These are phyloP conservation scores for Fusarium sp. DNA, from an alignment of 2,329 filamentous ascomycete species.

Conservation along the genomic window DNA sequence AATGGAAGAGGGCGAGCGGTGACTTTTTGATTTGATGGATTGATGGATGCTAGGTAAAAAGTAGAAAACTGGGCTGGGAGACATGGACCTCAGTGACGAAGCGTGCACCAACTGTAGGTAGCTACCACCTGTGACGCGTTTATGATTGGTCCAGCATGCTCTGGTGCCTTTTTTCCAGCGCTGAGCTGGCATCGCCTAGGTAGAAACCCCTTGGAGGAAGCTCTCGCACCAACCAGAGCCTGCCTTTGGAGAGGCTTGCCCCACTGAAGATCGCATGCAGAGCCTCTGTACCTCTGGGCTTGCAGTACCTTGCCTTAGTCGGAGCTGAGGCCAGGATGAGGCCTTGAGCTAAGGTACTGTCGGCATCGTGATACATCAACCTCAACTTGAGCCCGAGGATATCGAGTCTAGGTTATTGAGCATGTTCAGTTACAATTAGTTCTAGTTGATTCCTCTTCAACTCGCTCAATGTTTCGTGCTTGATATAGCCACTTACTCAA, in stretches of 20 bases:
- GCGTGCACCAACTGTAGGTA: conserved; percentile 36
- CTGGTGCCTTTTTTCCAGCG: conserved; percentile 30
- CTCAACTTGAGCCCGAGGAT: conserved; percentile 6
- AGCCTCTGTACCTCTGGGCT: conserved; percentile 38
- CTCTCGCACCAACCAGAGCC: conserved; percentile 25
- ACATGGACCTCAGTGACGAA: conserved; percentile 46
- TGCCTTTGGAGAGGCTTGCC: conserved; percentile 10
- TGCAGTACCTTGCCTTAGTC: conserved; percentile 39
- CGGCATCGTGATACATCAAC: conserved; percentile 23
- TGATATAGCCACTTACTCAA: too few relatives aligned
- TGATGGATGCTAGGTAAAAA: conserved; percentile 29
- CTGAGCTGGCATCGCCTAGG: conserved; percentile 42
- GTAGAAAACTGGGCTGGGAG: conserved; percentile 35
- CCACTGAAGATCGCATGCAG: conserved; percentile 39
- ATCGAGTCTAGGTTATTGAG: neutral
- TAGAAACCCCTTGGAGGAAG: conserved; percentile 31
- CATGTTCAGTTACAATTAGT: neutral
- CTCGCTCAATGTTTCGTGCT: neutral
- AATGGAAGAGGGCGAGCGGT: conserved; percentile 38
- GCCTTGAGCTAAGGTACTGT: conserved; percentile 9
- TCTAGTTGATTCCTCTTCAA: neutral
- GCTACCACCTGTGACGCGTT: conserved; percentile 31
- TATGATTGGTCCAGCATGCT: conserved; percentile 33
- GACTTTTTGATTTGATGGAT: conserved; percentile 36
- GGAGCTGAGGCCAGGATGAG: conserved; percentile 15